Evolutionary conservation across 73 alveolate species (phyloP).

Genomic region (Tetrahymena borealis): DNA sequence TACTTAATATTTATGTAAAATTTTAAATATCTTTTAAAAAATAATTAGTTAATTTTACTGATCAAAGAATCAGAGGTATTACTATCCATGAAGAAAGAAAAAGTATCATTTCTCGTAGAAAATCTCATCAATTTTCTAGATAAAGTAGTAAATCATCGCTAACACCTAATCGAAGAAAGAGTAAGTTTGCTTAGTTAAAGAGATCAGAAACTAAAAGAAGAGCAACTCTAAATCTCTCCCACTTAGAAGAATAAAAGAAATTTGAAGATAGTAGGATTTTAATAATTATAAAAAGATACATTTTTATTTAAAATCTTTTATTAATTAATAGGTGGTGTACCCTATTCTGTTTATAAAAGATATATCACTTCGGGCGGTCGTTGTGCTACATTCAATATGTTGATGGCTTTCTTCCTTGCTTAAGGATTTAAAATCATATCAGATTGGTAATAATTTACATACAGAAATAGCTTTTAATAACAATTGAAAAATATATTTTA

Average conservation of each 20-base stretch:
- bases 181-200: not conserved
- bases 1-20: not conserved
- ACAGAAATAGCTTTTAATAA: not conserved
- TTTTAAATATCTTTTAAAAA: not conserved
- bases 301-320: too few species aligned
- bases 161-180: not conserved
- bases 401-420: not conserved
- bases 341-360: not conserved
- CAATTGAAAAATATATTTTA: not conserved
- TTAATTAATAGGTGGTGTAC: not conserved
- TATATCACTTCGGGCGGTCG: not conserved
- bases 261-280: slow-evolving; percentile 1
- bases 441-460: not conserved
- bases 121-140: not conserved
- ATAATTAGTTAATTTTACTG: not conserved
- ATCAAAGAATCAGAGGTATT: not conserved
- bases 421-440: not conserved
- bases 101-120: not conserved
- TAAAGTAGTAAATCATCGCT: not conserved
- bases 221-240: not conserved
- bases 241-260: not conserved
- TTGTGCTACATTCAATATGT: not conserved
- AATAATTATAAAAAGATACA: too few species aligned
- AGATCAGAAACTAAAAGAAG: not conserved
- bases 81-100: not conserved